Conservation (phyloP, 1,139 yeast genomes). For the Blastobotrys petasosporus region DNA sequence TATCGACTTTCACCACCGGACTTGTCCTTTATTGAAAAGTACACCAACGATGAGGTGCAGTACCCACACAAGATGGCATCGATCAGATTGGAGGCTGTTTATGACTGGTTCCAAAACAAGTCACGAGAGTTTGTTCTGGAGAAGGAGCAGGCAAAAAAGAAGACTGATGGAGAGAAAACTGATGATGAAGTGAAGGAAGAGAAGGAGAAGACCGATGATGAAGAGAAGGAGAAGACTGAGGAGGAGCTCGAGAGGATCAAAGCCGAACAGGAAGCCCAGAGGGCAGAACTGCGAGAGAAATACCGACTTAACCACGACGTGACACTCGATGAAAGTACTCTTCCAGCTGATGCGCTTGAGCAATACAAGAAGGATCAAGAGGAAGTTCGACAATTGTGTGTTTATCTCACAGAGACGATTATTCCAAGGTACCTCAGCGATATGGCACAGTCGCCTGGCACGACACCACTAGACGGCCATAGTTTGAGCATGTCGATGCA, state of each 20-base stretch:
- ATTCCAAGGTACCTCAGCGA: slow-evolving; percentile 61
- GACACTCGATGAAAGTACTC: slow-evolving; percentile 39
- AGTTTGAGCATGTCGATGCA: slow-evolving; percentile 69
- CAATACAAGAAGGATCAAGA: slow-evolving; percentile 48
- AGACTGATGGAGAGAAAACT: no score
- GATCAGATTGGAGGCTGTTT: slow-evolving; percentile 82
- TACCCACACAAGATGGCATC: slow-evolving; percentile 82
- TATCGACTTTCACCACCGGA: slow-evolving; percentile 83
- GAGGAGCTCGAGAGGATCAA: slow-evolving; percentile 29
- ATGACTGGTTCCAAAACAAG: slow-evolving; percentile 79
- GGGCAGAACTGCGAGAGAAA: slow-evolving; percentile 51
- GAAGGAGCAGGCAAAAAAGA: slow-evolving; percentile 25
- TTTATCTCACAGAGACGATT: slow-evolving; percentile 51
- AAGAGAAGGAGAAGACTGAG: slow-evolving; percentile 43
- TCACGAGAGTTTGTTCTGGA: slow-evolving; percentile 46
- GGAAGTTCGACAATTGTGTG: slow-evolving; percentile 61
- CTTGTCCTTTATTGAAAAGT: slow-evolving; percentile 59
- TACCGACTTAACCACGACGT: slow-evolving; percentile 77
- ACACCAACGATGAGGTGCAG: slow-evolving; percentile 40
- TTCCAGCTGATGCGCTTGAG: slow-evolving; percentile 40
- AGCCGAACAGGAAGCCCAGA: slow-evolving; percentile 30
- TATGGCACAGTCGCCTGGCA: slow-evolving; percentile 43
- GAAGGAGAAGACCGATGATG: slow-evolving; percentile 43
- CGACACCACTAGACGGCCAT: slow-evolving; percentile 74
- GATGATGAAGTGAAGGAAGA: no score